These are phyloP conservation scores for Colletotrichum camelliae DNA, from an alignment of 2,329 filamentous ascomycete species.

Conservation along the genomic window DNA sequence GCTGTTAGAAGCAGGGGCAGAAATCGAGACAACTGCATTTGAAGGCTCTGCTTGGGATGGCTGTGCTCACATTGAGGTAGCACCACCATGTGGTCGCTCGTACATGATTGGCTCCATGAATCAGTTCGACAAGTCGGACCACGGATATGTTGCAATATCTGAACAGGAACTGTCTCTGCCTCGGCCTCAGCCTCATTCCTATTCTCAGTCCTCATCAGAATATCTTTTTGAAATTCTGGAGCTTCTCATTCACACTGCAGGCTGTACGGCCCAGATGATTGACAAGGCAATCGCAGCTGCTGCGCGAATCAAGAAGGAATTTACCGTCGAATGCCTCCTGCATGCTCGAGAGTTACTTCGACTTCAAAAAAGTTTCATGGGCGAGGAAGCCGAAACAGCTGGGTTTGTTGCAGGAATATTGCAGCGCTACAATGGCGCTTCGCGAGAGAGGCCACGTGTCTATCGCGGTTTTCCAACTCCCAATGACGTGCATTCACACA, in stretches of 20 bases:
- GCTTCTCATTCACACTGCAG: slow-evolving; percentile 20
- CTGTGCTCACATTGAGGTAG: background rate
- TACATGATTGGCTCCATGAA: background rate
- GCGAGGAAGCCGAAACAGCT: background rate
- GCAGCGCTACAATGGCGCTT: background rate
- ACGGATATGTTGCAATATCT: background rate
- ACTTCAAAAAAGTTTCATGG: background rate
- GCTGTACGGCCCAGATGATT: background rate
- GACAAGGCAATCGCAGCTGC: background rate
- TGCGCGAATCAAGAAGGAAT: background rate
- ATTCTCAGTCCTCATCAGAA: background rate
- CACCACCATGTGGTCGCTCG: background rate
- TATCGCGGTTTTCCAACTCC: background rate
- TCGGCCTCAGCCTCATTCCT: background rate
- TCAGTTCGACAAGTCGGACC: background rate
- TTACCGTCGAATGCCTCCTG: background rate
- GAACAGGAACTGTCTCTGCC: background rate
- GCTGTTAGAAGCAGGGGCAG: slow-evolving; percentile 31
- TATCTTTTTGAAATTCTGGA: slow-evolving; percentile 23
- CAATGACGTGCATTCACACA: background rate
- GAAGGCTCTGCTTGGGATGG: background rate
- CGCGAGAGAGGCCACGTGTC: background rate
- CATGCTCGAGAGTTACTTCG: background rate
- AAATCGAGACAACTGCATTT: background rate
- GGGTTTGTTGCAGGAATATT: background rate